Percentiles rank a stretch among this genome's conserved stretches.
phyloP scores from a whole-genome alignment of 441 rosid species.

The Eutrema salsugineum region DNA sequence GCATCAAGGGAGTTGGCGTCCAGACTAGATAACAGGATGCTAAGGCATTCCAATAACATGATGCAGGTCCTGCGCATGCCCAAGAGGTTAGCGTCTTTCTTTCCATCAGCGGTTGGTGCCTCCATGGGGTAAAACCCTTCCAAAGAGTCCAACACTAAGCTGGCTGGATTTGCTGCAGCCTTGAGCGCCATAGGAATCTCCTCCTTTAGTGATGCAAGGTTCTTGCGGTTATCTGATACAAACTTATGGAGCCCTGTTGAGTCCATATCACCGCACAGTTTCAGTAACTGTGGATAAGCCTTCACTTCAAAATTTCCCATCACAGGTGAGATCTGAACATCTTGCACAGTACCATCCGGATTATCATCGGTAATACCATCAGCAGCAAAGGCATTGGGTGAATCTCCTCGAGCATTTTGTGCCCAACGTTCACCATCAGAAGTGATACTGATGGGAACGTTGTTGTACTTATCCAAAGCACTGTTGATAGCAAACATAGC shows the following conservation, averaged over 20 bases:
- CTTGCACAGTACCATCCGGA: constrained; percentile 41
- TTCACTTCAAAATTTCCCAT: constrained; percentile 51
- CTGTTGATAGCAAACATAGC: constrained; percentile 63
- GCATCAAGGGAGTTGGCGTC: constrained; percentile 45
- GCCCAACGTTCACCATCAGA: constrained; percentile 41
- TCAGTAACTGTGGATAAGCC: constrained; percentile 70
- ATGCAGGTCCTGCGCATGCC: constrained; percentile 95
- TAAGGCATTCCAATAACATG: constrained; percentile 98
- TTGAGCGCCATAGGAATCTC: constrained; percentile 84
- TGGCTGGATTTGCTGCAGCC: constrained; percentile 81
- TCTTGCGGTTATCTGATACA: constrained; percentile 95
- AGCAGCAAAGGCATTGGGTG: constrained; percentile 40
- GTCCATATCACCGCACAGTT: constrained; percentile 84
- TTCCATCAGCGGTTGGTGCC: constrained; percentile 57
- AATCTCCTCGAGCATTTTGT: constrained; percentile 37
- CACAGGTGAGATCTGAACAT: constrained; percentile 44
- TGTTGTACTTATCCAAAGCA: constrained; percentile 68
- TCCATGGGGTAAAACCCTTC: constrained; percentile 76
- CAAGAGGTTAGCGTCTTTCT: constrained; percentile 79
- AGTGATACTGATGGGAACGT: constrained; percentile 38
- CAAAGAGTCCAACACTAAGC: constrained; percentile 74
- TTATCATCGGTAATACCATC: constrained; percentile 30
- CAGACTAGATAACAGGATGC: constrained; percentile 53
- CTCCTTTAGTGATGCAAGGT: constrained; percentile 77
- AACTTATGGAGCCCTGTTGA: constrained; percentile 86